Base-by-base conservation (phyloP, 495 filamentous ascomycete genomes). In the Aspergillus hancockii region DNA sequence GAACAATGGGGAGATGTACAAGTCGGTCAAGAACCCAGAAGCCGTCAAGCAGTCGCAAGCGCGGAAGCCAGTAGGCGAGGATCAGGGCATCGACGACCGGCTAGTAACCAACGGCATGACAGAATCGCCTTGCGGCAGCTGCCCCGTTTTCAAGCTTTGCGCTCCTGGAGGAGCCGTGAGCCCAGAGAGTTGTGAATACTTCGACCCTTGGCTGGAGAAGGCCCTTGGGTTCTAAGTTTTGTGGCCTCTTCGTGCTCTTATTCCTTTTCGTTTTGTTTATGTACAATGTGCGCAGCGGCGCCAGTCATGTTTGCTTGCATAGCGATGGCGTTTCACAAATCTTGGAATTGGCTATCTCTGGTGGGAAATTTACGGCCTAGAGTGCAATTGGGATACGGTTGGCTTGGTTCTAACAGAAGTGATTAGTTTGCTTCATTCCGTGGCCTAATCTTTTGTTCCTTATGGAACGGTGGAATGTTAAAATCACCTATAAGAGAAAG, bases 81-180 rank as follows among this genome's bases (percentile, higher is more conserved):
- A 64, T 14, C 52, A 56, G n/a, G 68, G 70, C n/a, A 66, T 57
- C 49, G 63, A 67, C 19, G 62, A 67, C 40, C 38, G 59, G 12
- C 56, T 74, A 9, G 74, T 73, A 22, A 81, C 76, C 56, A 87
- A 88, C 64, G 91, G 90, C 22, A 85, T 95, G 67, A 94, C 89
- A 1, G 91, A 97, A 64, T 86, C 87, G 3, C 94, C 94, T 8
- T 98, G 94, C 77, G 93, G 92, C 16, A 79, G 84, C 60, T 98
- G 94, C 70, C 94, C 95, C 0, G 94, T 97, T n/a, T 95, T 97
- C 74, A 85, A 89, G 40, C 78, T 97, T 19, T 98, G 94, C 72
- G 88, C 88, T 49, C 90, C 94, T 54, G 92, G 89, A 7, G 92
- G 92, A 1, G 88, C 89, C 9, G 90, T 98, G 34, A 94, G 87